Evolutionary conservation across 108 stramenopile genomes (phyloP).

Genomic region (Pseudonitzschia pungens): DNA sequence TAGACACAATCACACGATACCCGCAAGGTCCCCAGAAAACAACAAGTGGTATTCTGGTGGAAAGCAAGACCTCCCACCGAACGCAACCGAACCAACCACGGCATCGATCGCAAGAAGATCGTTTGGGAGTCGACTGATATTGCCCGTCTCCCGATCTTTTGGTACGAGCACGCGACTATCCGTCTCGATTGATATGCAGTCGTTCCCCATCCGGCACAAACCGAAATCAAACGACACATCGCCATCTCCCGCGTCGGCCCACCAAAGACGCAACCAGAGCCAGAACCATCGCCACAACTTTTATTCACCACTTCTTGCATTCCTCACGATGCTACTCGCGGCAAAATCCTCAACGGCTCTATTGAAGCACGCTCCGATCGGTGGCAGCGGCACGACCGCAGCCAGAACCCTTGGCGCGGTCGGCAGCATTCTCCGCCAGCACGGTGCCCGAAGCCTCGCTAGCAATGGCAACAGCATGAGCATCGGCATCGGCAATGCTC

Average conservation of each 20-base stretch:
- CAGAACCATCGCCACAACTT: constrained; percentile 1
- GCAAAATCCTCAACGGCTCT: constrained; percentile 7
- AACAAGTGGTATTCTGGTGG: too few species aligned
- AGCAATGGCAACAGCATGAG: too few species aligned
- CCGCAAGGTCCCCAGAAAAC: too few species aligned
- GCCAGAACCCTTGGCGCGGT: background rate
- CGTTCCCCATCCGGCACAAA: background rate
- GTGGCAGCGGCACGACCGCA: background rate
- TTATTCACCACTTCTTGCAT: background rate
- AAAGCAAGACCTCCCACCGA: too few species aligned
- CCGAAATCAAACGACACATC: background rate
- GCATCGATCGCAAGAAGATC: too few species aligned
- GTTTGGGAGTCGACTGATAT: background rate
- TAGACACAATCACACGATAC: too few species aligned
- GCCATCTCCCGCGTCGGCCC: background rate
- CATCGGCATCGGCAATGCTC: background rate
- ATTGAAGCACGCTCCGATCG: constrained; percentile 4
- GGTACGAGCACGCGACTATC: background rate
- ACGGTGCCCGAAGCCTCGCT: background rate
- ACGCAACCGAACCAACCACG: too few species aligned
- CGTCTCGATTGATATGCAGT: background rate
- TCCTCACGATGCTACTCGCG: background rate
- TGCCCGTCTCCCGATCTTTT: background rate
- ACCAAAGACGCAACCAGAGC: background rate
- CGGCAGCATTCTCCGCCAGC: background rate